Percentiles rank a stretch among this genome's conserved stretches.
phyloP scores from a whole-genome alignment of 257 asterid genomes.

The Lycium ferocissimum region DNA sequence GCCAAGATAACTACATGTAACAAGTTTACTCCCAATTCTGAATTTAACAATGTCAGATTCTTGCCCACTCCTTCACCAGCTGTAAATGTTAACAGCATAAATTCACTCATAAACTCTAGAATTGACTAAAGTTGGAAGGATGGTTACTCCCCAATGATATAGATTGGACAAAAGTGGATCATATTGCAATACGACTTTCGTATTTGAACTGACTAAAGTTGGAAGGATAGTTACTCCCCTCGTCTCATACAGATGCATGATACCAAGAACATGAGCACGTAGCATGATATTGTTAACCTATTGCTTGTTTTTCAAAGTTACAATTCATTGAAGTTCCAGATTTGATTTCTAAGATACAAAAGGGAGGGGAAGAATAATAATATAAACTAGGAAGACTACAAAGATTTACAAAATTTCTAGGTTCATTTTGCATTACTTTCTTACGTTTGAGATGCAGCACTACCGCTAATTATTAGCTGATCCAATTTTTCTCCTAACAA shows the following conservation, averaged over 20 bases:
- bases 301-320: neutral
- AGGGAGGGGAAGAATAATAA: neutral
- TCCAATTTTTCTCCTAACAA: constrained; percentile 24
- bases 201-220: too few species aligned
- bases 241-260: neutral
- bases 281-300: neutral
- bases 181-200: neutral
- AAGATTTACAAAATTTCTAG: constrained; percentile 10
- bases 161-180: neutral
- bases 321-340: constrained; percentile 7
- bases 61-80: neutral
- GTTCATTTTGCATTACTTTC: constrained; percentile 24
- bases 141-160: neutral
- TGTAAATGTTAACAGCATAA: neutral
- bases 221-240: too few species aligned
- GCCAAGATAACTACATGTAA: neutral
- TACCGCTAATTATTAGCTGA: neutral
- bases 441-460: constrained; percentile 4
- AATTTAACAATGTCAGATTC: neutral
- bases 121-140: neutral
- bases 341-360: constrained; percentile 20
- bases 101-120: neutral
- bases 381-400: constrained; percentile 9
- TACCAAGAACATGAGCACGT: neutral
- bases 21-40: neutral